Evolutionary conservation across 164 flowering plant species (phyloP).

Genomic region (Saururus chinensis): DNA sequence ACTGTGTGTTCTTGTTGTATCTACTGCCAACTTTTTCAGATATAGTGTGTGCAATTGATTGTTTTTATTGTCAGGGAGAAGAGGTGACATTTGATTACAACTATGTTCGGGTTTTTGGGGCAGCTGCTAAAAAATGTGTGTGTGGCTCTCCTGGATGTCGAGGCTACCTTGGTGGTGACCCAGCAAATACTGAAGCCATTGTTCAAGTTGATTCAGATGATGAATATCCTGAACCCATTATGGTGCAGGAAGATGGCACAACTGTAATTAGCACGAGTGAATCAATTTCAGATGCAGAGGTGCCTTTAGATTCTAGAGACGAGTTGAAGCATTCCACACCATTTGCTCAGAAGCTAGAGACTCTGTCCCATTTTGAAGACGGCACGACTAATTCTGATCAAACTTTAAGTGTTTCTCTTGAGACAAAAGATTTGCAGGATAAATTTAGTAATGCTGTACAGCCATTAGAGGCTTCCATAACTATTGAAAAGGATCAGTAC

Average conservation of each 20-base stretch:
- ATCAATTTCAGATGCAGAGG: neutral
- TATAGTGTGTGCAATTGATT: neutral
- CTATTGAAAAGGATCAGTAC: neutral
- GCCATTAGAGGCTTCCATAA: neutral
- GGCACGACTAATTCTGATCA: neutral
- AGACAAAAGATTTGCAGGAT: neutral
- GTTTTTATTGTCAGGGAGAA: constrained; percentile 50
- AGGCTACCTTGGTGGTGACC: constrained; percentile 95
- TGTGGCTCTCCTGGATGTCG: constrained; percentile 84
- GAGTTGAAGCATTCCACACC: neutral
- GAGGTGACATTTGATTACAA: constrained; percentile 97
- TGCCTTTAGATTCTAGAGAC: neutral
- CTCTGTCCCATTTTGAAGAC: neutral
- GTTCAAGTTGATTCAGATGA: constrained; percentile 95
- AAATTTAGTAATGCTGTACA: neutral
- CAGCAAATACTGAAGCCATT: constrained; percentile 48
- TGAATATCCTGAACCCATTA: constrained; percentile 72
- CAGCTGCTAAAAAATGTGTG: constrained; percentile 92
- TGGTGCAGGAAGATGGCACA: constrained; percentile 41
- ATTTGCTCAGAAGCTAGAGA: neutral
- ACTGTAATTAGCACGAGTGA: constrained; percentile 5
- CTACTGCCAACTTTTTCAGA: too few species aligned
- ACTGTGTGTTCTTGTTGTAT: too few species aligned
- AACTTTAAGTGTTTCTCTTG: neutral
- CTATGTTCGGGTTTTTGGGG: constrained; percentile 93